Evolutionary conservation across 2,329 filamentous ascomycete species (phyloP), one percentile per base, ranked within the genome.

Genomic region (Trichoderma guizhouense): DNA sequence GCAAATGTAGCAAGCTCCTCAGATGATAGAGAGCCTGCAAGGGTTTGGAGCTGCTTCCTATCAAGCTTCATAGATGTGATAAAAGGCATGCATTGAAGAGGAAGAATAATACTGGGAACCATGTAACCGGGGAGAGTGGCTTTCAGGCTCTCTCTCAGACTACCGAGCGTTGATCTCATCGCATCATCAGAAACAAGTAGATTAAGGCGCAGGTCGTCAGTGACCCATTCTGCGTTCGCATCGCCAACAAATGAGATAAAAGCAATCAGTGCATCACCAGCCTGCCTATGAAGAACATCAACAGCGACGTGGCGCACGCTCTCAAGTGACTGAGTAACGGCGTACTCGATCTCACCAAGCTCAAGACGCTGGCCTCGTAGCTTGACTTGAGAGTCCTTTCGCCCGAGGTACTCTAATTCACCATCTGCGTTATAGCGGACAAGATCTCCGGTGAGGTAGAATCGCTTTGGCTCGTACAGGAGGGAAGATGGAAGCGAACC

Each of bases 381-480:
- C 76, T 90, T 90, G 63, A 89, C 83, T 75, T 89, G 87, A 0
- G 83, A 83, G 74, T 89, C 87, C 73, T 86, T 87, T 26, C 88
- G 81, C 51, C 86, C 86, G 57, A 86, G 76, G 67, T 83, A 85
- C 0, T 81, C 74, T 6, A 86, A 75, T 32, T 76, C 75, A 2
- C 82, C 82, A 58, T 83, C 79, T 0, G 77, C 75, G 39, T 81
- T 76, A 30, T 84, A 84, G 57, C 77, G 77, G 7, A 78, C 84
- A 8, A 86, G 78, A 72, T 86, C 85, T 15, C 85, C 85, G 0
- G 84, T 85, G 69, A 81, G 82, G 73, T 86, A 86, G 11, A 82
- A 73, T 7, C 78, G 78, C 21, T 15, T 43, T 0, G 60, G 51
- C 24, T 66, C 66, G 15, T 60, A 7, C 0, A 55, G 32, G 3